Evolutionary conservation across 2,329 filamentous ascomycete species (phyloP).

Genomic region (Xylariales sp.): DNA sequence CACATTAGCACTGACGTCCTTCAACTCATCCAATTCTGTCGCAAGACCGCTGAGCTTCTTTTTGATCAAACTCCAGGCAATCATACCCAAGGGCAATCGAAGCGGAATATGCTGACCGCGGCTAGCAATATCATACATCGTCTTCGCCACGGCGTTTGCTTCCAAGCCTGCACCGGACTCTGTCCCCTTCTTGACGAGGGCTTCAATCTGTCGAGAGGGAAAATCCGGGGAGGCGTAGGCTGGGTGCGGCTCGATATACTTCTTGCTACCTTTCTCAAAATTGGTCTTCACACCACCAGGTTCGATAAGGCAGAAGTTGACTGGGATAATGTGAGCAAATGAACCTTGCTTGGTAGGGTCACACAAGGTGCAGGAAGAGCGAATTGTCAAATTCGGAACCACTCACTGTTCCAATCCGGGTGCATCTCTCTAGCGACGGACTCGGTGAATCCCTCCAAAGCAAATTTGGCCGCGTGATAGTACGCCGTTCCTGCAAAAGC

Average conservation of each 20-base stretch:
- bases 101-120: neutral
- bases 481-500: conserved; percentile 17
- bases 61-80: neutral
- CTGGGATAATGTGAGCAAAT: neutral
- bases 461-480: conserved; percentile 21
- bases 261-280: conserved; percentile 11
- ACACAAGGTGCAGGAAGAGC: too few species aligned
- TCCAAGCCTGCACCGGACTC: neutral
- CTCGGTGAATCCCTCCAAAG: conserved; percentile 17
- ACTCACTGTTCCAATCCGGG: conserved; percentile 17
- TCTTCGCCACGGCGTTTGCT: neutral
- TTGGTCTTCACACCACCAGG: conserved; percentile 14
- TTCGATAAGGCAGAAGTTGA: conserved; percentile 16
- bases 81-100: neutral
- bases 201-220: conserved; percentile 5
- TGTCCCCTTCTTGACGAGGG: neutral
- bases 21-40: too few species aligned
- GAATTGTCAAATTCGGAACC: too few species aligned
- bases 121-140: neutral
- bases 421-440: conserved; percentile 15
- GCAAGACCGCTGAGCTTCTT: too few species aligned
- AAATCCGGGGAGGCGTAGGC: conserved; percentile 13
- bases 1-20: too few species aligned
- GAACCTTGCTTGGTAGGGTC: too few species aligned
- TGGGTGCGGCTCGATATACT: conserved; percentile 9